Evolutionary conservation across 2,329 filamentous ascomycete genomes (phyloP), one percentile per base, ranked within the genome.

Genomic region (Stylonectria norvegica): DNA sequence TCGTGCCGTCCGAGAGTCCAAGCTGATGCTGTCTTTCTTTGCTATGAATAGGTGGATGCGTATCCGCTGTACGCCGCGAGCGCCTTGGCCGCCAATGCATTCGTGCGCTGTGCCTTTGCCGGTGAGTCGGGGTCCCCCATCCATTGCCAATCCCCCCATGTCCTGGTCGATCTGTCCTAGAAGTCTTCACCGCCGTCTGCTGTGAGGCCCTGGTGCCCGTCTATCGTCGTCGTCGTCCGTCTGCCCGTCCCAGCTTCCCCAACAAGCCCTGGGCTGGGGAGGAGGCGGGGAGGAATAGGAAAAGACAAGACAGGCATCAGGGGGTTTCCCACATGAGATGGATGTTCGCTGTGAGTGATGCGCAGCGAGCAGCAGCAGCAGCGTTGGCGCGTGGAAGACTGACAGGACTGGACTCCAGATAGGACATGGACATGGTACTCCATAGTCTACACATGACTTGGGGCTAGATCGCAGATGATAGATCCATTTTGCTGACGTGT

Each of bases 81-180:
- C 42, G 88, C 89, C 4, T 73, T 95, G 62, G 88, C 89, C 10
- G 88, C 89, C 31, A 93, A 95, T 57, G 85, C 83, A 33, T 87
- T 93, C 61, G 78, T 85, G 42, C 77, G 90, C 38, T 89, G 83
- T 49, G 72, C 75, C 15, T 93, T 94, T 69, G 89, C 85, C 44
- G 73, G 75, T 77, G 56, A 66, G 74, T 64, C 32, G 25, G 23
- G 18, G 32, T 41, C 32, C 8, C 35, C 25, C 25, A 17, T 16
- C 38, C 27, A 35, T 34, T 22, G 33, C 31, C 34, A n/a, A 34
- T 11, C 42, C 31, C 34, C 4, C 6, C 10, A 30, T n/a, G 20
- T 23, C 29, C 15, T 34, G n/a, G 17, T 35, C 17, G 15, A 4
- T 32, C 16, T 16, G 16, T 16, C 14, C 30, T 8, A 18, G 30